Evolutionary conservation across 179 eudicot species (phyloP).

Genomic region (Actinidia polygama): DNA sequence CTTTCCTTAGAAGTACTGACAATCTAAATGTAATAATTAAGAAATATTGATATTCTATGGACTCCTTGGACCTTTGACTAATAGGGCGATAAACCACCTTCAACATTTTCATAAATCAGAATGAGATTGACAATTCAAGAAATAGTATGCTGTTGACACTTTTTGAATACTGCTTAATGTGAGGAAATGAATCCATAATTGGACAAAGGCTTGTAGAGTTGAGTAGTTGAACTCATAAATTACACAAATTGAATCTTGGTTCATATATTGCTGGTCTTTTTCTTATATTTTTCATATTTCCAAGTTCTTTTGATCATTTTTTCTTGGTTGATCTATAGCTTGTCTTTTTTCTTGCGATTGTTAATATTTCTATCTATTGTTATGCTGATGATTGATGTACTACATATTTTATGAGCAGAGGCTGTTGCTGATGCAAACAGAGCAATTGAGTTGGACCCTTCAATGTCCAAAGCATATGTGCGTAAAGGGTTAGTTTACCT

Average conservation of each 20-base stretch:
- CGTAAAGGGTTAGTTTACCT: conserved; percentile 78
- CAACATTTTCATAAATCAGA: too few relatives aligned
- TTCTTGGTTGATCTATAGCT: conserved; percentile 1
- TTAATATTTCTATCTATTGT: neutral
- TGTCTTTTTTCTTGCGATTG: neutral
- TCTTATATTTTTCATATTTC: too few relatives aligned
- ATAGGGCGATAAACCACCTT: too few relatives aligned
- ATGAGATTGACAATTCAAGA: too few relatives aligned
- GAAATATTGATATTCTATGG: neutral
- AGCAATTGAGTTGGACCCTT: conserved; percentile 81
- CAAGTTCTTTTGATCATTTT: neutral
- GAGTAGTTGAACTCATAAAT: too few relatives aligned
- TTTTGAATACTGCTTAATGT: too few relatives aligned
- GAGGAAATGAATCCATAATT: too few relatives aligned
- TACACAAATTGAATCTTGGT: too few relatives aligned
- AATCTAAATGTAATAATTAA: neutral
- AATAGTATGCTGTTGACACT: too few relatives aligned
- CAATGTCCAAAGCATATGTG: conserved; percentile 80
- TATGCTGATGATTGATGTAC: neutral
- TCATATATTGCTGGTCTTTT: too few relatives aligned
- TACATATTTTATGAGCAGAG: conserved; percentile 48
- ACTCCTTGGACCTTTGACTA: neutral
- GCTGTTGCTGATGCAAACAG: conserved; percentile 96
- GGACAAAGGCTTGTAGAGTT: too few relatives aligned
- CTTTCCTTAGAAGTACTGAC: neutral